Evolutionary conservation across 2,329 filamentous ascomycete genomes (phyloP), one percentile per base, ranked within the genome.

Genomic region (Aspergillus ochraceoroseus): DNA sequence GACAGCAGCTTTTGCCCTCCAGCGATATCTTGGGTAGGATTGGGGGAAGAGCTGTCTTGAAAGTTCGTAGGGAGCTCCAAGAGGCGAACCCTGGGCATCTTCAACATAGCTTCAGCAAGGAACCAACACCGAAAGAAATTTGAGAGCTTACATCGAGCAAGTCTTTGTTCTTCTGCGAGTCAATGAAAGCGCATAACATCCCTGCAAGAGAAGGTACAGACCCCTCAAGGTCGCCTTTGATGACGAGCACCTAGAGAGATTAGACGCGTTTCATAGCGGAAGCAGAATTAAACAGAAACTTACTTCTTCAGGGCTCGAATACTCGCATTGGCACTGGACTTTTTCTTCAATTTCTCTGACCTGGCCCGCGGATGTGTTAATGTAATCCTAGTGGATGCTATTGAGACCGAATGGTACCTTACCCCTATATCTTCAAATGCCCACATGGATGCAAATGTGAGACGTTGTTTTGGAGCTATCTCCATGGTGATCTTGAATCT

Each of bases 381-480:
- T 18, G 23, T 53, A 27, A 53, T 36, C 22, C 9, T 11, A 5
- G 15, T 8, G 27, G 12, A 4, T 5, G n/a, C 6, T 8, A 11
- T 17, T 12, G 14, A 28, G 4, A 22, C 9, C 17, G 8, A 18
- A 3, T 13, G 13, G 20, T 20, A 11, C 7, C 55, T 44, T 51
- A 64, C 61, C 9, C 51, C 59, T 12, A 57, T 53, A 6, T 47
- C 46, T 23, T 63, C 59, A 20, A 65, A 62, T 1, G 44, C 54
- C 57, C 59, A 64, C 28, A 56, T 59, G 0, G 60, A 63, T 1
- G 56, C 61, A 17, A 64, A 29, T 0, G 52, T 59, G 30, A 62
- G 22, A 2, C 49, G 49, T 26, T 54, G 47, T 8, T 38, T 49
- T 2, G 35, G 23, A 2, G 47, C 44, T 51, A 58, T 56, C 9